phyloP scores from a whole-genome alignment of 139 green algal genomes.

The Chlamydomonas sp. region DNA sequence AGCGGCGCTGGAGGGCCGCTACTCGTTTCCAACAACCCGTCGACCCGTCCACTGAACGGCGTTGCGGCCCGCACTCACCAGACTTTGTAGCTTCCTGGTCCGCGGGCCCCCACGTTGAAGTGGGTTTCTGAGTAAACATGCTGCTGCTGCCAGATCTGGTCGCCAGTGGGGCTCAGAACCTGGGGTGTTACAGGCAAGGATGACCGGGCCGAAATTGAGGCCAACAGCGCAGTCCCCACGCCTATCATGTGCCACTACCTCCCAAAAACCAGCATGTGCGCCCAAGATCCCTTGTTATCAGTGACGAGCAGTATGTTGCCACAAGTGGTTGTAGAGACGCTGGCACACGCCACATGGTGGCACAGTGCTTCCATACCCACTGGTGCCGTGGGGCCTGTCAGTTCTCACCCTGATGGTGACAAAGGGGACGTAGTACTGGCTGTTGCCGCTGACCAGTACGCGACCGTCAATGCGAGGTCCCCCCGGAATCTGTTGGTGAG shows the following conservation, averaged over 20 bases:
- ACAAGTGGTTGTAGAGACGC: neutral
- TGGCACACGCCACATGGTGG: neutral
- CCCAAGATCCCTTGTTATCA: no score
- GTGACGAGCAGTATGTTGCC: no score
- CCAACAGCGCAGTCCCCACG: no score
- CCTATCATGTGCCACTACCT: no score
- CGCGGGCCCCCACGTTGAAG: constrained; percentile 64
- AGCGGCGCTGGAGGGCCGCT: no score
- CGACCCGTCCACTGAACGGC: neutral
- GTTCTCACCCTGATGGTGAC: constrained; percentile 49
- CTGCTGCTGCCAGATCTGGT: constrained; percentile 62
- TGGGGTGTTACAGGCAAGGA: constrained; percentile 1
- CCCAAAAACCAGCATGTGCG: no score
- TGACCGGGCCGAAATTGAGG: neutral
- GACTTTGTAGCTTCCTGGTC: constrained; percentile 64
- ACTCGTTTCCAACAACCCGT: no score
- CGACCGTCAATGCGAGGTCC: constrained; percentile 58
- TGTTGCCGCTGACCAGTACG: constrained; percentile 49
- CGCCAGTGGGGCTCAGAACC: constrained; percentile 49
- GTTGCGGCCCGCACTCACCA: constrained; percentile 43
- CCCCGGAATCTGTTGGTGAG: constrained; percentile 50
- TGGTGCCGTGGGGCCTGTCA: neutral
- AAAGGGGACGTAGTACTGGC: constrained; percentile 52
- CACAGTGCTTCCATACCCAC: neutral
- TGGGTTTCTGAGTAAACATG: constrained; percentile 63